Evolutionary conservation across 768 basidiomycete genomes (phyloP).

Genomic region (Asterophora parasitica): DNA sequence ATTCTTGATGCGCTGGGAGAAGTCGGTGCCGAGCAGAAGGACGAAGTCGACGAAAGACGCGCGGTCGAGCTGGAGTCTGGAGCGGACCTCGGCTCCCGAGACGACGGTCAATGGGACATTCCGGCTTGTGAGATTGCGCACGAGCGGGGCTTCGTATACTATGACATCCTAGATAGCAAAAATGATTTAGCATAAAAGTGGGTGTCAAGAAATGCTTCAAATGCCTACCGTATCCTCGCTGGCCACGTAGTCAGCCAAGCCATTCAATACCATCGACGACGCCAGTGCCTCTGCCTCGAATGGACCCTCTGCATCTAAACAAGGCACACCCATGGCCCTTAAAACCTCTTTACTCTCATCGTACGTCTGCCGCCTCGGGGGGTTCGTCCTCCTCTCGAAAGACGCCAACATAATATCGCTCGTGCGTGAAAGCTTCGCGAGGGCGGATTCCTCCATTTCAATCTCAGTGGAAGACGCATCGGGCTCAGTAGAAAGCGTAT

Average conservation of each 20-base stretch:
- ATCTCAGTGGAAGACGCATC: background rate
- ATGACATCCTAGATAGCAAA: constrained; percentile 59
- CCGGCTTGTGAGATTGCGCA: constrained; percentile 69
- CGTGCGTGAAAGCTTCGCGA: constrained; percentile 27
- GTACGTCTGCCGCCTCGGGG: constrained; percentile 65
- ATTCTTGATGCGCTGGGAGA: constrained; percentile 77
- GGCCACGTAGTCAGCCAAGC: constrained; percentile 80
- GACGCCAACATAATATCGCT: constrained; percentile 59
- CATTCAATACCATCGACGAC: constrained; percentile 66
- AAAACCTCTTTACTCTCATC: constrained; percentile 66
- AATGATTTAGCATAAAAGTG: constrained; percentile 4
- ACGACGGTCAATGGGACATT: constrained; percentile 58
- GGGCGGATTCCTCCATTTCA: background rate
- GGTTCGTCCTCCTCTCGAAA: constrained; percentile 55
- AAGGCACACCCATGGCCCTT: constrained; percentile 77
- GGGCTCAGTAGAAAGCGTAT: constrained; percentile 27
- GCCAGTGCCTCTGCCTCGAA: constrained; percentile 88
- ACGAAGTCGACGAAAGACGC: constrained; percentile 76
- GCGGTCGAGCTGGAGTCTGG: constrained; percentile 50
- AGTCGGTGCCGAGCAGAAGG: constrained; percentile 87
- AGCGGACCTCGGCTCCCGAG: constrained; percentile 58
- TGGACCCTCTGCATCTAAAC: constrained; percentile 60
- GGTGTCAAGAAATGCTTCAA: background rate
- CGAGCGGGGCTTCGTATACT: constrained; percentile 74
- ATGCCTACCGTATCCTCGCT: constrained; percentile 79